Base-by-base conservation (phyloP, 176 grass and related monocot genomes). In the Aegilops tauschii region DNA sequence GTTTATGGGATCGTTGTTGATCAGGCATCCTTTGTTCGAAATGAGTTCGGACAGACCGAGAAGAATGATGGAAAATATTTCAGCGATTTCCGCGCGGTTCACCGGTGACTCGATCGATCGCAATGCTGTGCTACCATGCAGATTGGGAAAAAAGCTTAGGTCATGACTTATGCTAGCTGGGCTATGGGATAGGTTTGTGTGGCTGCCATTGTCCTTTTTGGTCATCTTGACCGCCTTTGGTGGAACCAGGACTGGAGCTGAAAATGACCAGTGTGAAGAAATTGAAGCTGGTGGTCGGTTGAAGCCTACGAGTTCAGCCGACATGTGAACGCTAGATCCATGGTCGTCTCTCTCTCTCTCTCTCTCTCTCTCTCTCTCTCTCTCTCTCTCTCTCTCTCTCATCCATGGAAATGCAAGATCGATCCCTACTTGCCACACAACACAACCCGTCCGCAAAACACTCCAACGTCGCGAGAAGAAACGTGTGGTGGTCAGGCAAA, bases 1-100 rank as follows among this genome's bases (percentile, higher is more conserved):
- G 50, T 5, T 4, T 8, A 18, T 1, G 29, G 35, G 79, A 78
- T 86, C 86, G 31, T 40, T 52, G 31, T 7, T 32, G 79, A 78
- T 45, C 17, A 65, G 64, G 79, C 56, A 56, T 78, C 20, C 27
- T 12, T 4, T 16, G 47, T 23, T 10, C 40, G 7, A 6, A 83
- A 64, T 86, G 84, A 78, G 32, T 28, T 83, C 39, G 61, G 63
- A 5, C 14, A 61, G 49, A 74, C 66, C 3, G 59, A 79, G 18
- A 9, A 37, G 66, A 86, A 64, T 31, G 64, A 28, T 13, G 64
- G 40, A 37, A n/a, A 39, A 5, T 69, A 69, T 5, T 5, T 39
- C 61, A 31, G 42, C 23, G 35, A 28, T 45, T 42, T 73, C 54
- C 1, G 12, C 0, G 31, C 13, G 79, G 69, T 67, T 61, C 75